Evolutionary conservation across 345 rosid genomes (phyloP).

Genomic region (Aquilaria malaccensis): DNA sequence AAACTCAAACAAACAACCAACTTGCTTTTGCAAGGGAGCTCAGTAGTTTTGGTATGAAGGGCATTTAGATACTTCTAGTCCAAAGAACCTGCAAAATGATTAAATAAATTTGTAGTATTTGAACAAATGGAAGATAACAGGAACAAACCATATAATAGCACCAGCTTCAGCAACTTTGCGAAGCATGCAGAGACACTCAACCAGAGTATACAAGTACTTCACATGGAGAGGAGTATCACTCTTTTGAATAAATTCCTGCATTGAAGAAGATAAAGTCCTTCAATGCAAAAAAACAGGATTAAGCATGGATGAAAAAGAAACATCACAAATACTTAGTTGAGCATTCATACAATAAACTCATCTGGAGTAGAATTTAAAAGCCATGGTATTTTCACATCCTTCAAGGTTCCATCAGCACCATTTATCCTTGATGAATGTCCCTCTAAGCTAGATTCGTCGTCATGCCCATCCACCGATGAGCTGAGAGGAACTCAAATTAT

Average conservation of each 20-base stretch:
- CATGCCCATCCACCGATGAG: constrained; percentile 79
- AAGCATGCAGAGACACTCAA: constrained; percentile 95
- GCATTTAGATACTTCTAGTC: too few relatives aligned
- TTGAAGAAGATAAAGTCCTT: constrained; percentile 15
- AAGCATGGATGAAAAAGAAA: constrained; percentile 3
- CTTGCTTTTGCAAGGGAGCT: too few relatives aligned
- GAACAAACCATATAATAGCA: constrained; percentile 87
- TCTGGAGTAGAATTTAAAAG: constrained; percentile 85
- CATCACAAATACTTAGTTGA: constrained; percentile 13
- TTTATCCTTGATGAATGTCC: constrained; percentile 37
- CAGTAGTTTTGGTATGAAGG: too few relatives aligned
- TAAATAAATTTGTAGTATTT: too few relatives aligned
- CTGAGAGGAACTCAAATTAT: constrained; percentile 27
- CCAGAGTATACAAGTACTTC: constrained; percentile 93
- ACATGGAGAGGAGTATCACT: constrained; percentile 83
- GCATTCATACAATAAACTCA: constrained; percentile 70
- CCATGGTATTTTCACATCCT: constrained; percentile 71
- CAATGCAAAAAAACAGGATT: constrained; percentile 13
- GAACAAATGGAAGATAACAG: background rate
- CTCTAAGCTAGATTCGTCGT: constrained; percentile 61
- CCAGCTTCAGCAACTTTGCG: constrained; percentile 98
- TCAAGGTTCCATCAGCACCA: constrained; percentile 44
- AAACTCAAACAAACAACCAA: too few relatives aligned
- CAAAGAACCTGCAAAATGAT: too few relatives aligned
- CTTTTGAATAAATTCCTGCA: constrained; percentile 82